These are phyloP conservation scores for Suhomyces ambrosiae DNA, from an alignment of 1,139 yeast genomes.

Conservation along the genomic window DNA sequence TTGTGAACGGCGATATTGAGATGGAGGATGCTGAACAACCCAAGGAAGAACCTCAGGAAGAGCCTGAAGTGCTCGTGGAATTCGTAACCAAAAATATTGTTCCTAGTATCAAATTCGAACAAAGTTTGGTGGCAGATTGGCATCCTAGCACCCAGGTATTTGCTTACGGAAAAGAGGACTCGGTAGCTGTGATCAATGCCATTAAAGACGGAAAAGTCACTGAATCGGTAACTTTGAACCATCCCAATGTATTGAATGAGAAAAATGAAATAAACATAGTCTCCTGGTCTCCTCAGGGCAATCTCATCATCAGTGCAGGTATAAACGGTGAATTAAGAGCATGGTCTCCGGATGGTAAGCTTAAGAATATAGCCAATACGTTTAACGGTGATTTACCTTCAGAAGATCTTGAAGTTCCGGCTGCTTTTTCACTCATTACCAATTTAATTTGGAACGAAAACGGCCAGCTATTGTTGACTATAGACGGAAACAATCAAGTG, in stretches of 20 bases:
- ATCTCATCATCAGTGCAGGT: slow-evolving; percentile 56
- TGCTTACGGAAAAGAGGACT: slow-evolving; percentile 41
- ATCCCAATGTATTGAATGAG: slow-evolving; percentile 32
- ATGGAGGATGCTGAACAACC: slow-evolving; percentile 19
- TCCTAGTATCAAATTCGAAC: slow-evolving; percentile 27
- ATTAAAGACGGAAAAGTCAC: slow-evolving; percentile 32
- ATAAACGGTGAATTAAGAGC: slow-evolving; percentile 66
- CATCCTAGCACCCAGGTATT: slow-evolving; percentile 41
- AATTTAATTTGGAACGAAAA: slow-evolving; percentile 38
- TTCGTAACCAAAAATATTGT: slow-evolving; percentile 27
- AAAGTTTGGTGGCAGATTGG: slow-evolving; percentile 42
- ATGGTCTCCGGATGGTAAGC: slow-evolving; percentile 68
- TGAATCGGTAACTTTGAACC: slow-evolving; percentile 39
- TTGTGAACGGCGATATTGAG: slow-evolving; percentile 17
- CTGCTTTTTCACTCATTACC: slow-evolving; percentile 13
- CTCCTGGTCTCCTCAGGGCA: slow-evolving; percentile 68
- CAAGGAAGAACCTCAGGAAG: slow-evolving; percentile 3
- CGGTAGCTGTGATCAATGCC: slow-evolving; percentile 40
- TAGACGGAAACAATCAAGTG: slow-evolving; percentile 36
- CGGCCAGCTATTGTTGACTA: slow-evolving; percentile 39
- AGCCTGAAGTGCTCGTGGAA: slow-evolving; percentile 1
- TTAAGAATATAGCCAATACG: slow-evolving; percentile 53
- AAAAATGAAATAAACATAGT: slow-evolving; percentile 44
- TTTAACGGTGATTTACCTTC: slow-evolving; percentile 4
- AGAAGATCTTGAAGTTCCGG: slow-evolving; percentile 12